Conservation (phyloP, 2,329 filamentous ascomycete genomes). For the Xylariomycetidae sp. region DNA sequence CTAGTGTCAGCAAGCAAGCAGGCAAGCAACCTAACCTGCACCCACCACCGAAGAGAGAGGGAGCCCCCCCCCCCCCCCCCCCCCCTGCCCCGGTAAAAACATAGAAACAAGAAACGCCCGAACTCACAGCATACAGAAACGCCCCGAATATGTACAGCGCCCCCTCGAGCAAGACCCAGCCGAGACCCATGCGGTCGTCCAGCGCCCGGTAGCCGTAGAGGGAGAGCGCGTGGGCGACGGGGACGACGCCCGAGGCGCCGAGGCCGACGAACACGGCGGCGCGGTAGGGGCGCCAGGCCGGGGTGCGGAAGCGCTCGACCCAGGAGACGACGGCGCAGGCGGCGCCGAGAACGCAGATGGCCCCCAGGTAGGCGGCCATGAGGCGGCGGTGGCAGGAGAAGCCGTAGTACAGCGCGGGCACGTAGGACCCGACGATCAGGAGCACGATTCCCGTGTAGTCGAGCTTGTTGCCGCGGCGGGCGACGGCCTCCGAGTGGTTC, state of each 20-base stretch:
- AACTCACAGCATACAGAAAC: constrained; percentile 72
- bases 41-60: no score
- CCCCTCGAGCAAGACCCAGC: constrained; percentile 77
- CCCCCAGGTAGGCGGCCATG: constrained; percentile 67
- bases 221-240: constrained; percentile 70
- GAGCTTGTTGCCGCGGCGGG: constrained; percentile 82
- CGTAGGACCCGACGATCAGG: constrained; percentile 85
- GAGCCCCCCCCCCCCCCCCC: no score
- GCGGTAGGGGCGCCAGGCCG: constrained; percentile 77
- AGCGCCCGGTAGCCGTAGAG: constrained; percentile 65
- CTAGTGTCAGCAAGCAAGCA: no score
- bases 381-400: constrained; percentile 67
- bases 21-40: no score
- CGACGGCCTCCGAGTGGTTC: constrained; percentile 77
- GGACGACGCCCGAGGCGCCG: constrained; percentile 77
- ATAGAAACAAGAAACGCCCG: not conserved
- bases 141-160: constrained; percentile 82
- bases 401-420: constrained; percentile 84
- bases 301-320: constrained; percentile 77
- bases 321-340: constrained; percentile 74
- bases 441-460: constrained; percentile 94
- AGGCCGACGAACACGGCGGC: constrained; percentile 86
- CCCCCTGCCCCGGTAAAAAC: not conserved
- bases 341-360: constrained; percentile 74
- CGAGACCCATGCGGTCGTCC: constrained; percentile 70